phyloP scores from a whole-genome alignment of 1,284 basidiomycete species.

The Agaricales sp. region DNA sequence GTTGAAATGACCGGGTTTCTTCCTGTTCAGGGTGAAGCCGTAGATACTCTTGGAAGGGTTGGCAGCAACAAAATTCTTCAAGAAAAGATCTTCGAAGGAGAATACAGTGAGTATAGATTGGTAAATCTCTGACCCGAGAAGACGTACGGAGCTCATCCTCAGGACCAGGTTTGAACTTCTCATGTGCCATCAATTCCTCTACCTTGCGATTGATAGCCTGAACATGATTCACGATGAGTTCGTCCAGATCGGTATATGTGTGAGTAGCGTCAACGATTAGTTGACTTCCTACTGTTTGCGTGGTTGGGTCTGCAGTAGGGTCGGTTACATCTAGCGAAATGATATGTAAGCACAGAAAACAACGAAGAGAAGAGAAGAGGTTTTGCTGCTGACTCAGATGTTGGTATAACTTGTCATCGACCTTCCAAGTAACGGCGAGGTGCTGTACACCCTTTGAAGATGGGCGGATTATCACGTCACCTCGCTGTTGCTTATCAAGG shows the following conservation, averaged over 20 bases:
- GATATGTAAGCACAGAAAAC: constrained; percentile 6
- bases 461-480: constrained; percentile 93
- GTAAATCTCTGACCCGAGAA: constrained; percentile 3
- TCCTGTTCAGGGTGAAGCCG: constrained; percentile 88
- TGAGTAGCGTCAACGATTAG: constrained; percentile 79
- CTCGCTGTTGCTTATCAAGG: constrained; percentile 84
- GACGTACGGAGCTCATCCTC: constrained; percentile 87
- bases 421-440: constrained; percentile 98
- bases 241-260: constrained; percentile 91
- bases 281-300: constrained; percentile 60
- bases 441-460: constrained; percentile 93
- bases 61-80: constrained; percentile 86
- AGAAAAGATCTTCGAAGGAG: constrained; percentile 56
- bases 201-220: constrained; percentile 91
- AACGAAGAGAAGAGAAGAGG: not conserved
- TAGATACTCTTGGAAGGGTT: constrained; percentile 95
- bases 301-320: constrained; percentile 62
- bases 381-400: constrained; percentile 84
- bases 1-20: constrained; percentile 87
- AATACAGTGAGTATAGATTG: constrained; percentile 3
- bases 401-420: constrained; percentile 93
- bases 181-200: constrained; percentile 91
- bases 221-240: constrained; percentile 95
- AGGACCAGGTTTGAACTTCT: constrained; percentile 87
- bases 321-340: constrained; percentile 75